Conservation (phyloP, 805 yeast genomes). For the Brettanomyces bruxellensis region DNA sequence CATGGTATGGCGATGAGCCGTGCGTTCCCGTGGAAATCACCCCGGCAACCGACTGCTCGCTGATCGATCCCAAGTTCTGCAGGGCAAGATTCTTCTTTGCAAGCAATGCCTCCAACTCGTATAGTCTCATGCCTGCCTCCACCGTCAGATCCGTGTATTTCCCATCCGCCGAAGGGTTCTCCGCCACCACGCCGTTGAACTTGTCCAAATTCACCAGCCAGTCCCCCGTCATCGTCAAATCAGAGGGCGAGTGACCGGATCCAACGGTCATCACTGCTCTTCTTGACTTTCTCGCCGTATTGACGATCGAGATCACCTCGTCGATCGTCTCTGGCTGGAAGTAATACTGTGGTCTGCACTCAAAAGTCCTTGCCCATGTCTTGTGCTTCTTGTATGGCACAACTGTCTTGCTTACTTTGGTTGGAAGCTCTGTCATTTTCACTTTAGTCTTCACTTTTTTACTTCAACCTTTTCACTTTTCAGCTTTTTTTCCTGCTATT, state of each 20-base stretch:
- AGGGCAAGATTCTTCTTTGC: constrained; percentile 62
- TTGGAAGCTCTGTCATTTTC: constrained; percentile 15
- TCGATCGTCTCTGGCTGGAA: constrained; percentile 68
- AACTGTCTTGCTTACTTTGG: constrained; percentile 18
- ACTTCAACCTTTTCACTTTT: too few species aligned
- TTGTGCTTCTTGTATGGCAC: constrained; percentile 39
- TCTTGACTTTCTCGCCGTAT: constrained; percentile 46
- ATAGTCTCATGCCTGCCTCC: constrained; percentile 85
- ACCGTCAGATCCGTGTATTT: constrained; percentile 82
- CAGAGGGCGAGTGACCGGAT: constrained; percentile 92
- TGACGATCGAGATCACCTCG: constrained; percentile 61
- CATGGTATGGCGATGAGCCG: constrained; percentile 91
- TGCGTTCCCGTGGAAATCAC: constrained; percentile 94
- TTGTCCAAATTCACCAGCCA: constrained; percentile 86
- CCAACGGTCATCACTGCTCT: constrained; percentile 81
- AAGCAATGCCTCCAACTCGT: constrained; percentile 60
- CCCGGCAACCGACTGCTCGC: constrained; percentile 94
- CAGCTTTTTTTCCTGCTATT: too few species aligned
- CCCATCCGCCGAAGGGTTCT: constrained; percentile 43
- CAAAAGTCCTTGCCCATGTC: constrained; percentile 91
- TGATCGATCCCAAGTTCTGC: constrained; percentile 88
- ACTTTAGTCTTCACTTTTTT: too few species aligned
- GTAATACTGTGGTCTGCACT: constrained; percentile 64
- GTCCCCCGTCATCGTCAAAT: constrained; percentile 75
- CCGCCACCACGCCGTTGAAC: constrained; percentile 41